These are phyloP conservation scores for Pezizomycotina sp. DNA, from an alignment of 2,329 filamentous ascomycete species.

Conservation along the genomic window DNA sequence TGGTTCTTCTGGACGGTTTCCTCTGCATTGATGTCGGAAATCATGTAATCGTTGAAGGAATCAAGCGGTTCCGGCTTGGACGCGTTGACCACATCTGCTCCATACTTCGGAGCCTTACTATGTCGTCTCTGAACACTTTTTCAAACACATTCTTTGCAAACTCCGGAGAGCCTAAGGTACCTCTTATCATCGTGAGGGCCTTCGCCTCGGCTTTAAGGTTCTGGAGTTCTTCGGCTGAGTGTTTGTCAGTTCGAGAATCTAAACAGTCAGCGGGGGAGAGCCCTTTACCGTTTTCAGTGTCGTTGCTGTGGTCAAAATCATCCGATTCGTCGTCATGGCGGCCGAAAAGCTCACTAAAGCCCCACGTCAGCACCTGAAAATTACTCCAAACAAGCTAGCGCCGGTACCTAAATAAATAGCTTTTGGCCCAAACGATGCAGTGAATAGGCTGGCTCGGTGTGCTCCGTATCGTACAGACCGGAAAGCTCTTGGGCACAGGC, in stretches of 20 bases:
- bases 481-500: constrained; percentile 78
- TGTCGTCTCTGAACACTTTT: constrained; percentile 80
- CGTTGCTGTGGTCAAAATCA: constrained; percentile 61
- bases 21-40: background rate
- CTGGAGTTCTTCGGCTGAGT: constrained; percentile 56
- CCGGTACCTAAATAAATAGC: constrained; percentile 63
- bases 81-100: constrained; percentile 88
- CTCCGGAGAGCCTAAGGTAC: constrained; percentile 58
- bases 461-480: constrained; percentile 91
- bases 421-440: constrained; percentile 97
- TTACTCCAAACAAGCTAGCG: too few relatives aligned
- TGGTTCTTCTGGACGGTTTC: constrained; percentile 48
- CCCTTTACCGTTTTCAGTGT: constrained; percentile 60
- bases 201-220: constrained; percentile 72
- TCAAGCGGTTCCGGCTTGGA: constrained; percentile 33
- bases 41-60: background rate
- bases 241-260: too few relatives aligned
- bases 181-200: constrained; percentile 65
- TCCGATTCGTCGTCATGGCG: constrained; percentile 70
- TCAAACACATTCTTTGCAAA: constrained; percentile 73
- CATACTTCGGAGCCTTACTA: constrained; percentile 66
- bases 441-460: constrained; percentile 94
- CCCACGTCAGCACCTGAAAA: too few relatives aligned
- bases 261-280: too few relatives aligned
- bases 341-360: constrained; percentile 72